A percentile compares a stretch with the other conserved stretches of the same genome.
phyloP scores from a whole-genome alignment of 2,329 filamentous ascomycete species.

The Microsporum audouinii region DNA sequence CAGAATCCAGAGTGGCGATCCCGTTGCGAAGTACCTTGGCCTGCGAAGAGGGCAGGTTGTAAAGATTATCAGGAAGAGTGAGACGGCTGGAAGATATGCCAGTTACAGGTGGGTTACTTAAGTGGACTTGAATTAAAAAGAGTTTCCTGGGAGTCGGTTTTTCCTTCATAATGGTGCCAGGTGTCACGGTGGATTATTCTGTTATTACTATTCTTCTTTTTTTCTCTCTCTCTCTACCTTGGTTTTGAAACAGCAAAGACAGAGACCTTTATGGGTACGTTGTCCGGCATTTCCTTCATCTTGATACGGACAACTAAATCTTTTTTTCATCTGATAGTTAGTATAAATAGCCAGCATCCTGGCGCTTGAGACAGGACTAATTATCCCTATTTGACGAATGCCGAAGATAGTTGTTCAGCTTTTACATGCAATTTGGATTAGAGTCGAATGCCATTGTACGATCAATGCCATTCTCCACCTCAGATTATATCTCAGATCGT shows the following conservation, averaged over 20 bases:
- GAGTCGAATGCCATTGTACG: not conserved
- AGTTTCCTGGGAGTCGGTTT: not conserved
- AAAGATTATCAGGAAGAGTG: constrained; percentile 92
- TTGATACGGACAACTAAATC: not conserved
- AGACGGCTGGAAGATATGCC: constrained; percentile 92
- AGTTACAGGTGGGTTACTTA: constrained; percentile 67
- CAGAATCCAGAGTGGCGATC: constrained; percentile 80
- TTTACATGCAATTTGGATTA: not conserved
- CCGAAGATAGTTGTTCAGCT: not conserved
- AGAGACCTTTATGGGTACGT: not conserved
- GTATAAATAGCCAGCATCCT: not conserved
- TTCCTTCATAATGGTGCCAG: not conserved
- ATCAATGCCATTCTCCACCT: not conserved
- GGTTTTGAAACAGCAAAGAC: not conserved
- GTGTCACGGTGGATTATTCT: constrained; percentile 1
- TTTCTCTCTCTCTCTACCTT: not conserved
- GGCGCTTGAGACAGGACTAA: not conserved
- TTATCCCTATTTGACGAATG: not conserved
- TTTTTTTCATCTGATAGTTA: not conserved
- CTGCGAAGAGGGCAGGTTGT: constrained; percentile 87
- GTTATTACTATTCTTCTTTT: not conserved
- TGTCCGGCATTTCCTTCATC: not conserved
- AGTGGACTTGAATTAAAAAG: constrained; percentile 1
- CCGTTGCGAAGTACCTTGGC: constrained; percentile 83
- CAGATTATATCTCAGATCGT: not conserved